Base-by-base conservation (phyloP, 495 filamentous ascomycete genomes). In the Penicillium turbatum region DNA sequence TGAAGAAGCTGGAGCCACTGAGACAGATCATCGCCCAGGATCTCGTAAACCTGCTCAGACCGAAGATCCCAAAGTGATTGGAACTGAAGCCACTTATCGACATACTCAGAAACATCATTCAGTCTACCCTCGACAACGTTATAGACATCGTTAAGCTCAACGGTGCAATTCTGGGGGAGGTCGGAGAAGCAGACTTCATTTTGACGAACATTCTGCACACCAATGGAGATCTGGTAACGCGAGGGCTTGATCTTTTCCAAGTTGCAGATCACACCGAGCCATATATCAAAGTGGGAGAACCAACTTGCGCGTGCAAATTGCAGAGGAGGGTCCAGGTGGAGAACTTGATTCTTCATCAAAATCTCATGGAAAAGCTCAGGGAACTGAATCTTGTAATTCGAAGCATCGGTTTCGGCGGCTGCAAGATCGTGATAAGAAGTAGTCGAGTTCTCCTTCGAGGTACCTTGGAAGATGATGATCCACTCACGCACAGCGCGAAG, bases 11-110 rank as follows among this genome's bases (percentile, higher is more conserved):
- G 90, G 12, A 97, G 80, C 93, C 93, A 99, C 51, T 87, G 82
- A 5, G 89, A 85, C 7, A 99, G 77, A 61, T 97, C 84, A 43
- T 97, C 91, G n/a, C 91, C 89, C 1, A 99, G 76, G 19, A 87
- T 78, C 49, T 92, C 88, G 59, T 95, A 95, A 0, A 99, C 90
- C 55, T 96, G 88, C 59, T 97, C 95, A 5, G 90, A 87, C 64
- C 95, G 91, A 51, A 99, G 75, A 73, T 99, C 93, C 93, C 93
- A 99, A 17, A 99, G 80, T 3, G 92, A 96, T 72, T 99, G 93
- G 72, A 97, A 99, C 63, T 96, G 93, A 32, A 97, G 75, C 93
- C 93, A 99, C 71, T 96, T 90, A 63, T 96, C 88, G 10, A 97
- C 88, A 65, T 97, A 99, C 15, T 72, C 72, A 15, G 86, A 80